Evolutionary conservation across 305 asterid genomes (phyloP).

Genomic region (Plantago coronopus): DNA sequence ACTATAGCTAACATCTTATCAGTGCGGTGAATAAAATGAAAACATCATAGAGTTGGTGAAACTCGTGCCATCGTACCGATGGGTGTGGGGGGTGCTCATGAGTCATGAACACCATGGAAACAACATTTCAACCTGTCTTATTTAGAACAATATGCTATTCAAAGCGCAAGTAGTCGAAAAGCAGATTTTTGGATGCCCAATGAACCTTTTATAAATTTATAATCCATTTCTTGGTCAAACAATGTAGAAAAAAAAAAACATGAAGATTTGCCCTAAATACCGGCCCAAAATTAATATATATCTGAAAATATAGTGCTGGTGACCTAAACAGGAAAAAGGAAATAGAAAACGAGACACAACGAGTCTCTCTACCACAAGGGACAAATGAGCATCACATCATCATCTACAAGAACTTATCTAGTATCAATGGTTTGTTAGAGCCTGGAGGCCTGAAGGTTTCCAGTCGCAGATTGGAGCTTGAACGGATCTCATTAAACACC

Average conservation of each 20-base stretch:
- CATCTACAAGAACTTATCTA: constrained; percentile 44
- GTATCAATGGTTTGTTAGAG: constrained; percentile 31
- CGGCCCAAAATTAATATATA: constrained; percentile 27
- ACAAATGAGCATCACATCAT: constrained; percentile 28
- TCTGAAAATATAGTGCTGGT: constrained; percentile 12
- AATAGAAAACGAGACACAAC: constrained; percentile 6
- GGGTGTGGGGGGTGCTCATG: too few species aligned
- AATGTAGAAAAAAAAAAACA: constrained; percentile 22
- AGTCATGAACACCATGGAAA: too few species aligned
- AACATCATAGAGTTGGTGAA: too few species aligned
- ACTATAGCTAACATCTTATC: too few species aligned
- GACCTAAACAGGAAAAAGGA: constrained; percentile 20
- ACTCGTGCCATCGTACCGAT: too few species aligned
- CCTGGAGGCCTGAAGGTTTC: constrained; percentile 48
- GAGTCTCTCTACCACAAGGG: constrained; percentile 29
- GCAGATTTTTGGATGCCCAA: constrained; percentile 25
- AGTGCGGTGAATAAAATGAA: too few species aligned
- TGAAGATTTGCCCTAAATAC: constrained; percentile 19
- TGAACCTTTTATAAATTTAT: constrained; percentile 32
- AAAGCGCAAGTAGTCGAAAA: too few species aligned
- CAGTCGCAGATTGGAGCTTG: constrained; percentile 41
- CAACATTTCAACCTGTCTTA: too few species aligned
- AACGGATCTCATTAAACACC: constrained; percentile 43
- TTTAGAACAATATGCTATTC: too few species aligned
- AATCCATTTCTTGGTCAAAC: constrained; percentile 23